Conservation (phyloP, 306 rosid genomes). For the Acacia acuminata region DNA sequence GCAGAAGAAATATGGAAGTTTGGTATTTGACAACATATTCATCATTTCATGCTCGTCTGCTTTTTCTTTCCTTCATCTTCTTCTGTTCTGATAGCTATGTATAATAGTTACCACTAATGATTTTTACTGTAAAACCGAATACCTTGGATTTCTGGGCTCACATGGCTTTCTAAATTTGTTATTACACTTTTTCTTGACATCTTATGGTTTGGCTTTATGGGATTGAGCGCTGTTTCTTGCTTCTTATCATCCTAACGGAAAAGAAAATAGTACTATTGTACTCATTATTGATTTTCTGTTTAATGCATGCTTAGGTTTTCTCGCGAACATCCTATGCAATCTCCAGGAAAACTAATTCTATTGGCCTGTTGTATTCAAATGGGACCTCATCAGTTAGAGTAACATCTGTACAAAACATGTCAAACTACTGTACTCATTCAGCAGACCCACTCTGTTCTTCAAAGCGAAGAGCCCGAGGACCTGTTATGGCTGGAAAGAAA, state of each 20-base stretch:
- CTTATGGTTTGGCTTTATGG: slow-evolving; percentile 4
- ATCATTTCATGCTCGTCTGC: not conserved
- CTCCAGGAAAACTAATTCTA: slow-evolving; percentile 51
- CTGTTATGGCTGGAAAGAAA: slow-evolving; percentile 88
- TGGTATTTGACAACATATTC: not conserved
- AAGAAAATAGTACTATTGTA: not conserved
- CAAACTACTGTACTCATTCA: slow-evolving; percentile 48
- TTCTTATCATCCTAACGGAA: not conserved
- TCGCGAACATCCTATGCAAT: slow-evolving; percentile 54
- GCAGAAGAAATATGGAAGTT: not conserved
- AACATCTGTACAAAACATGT: slow-evolving; percentile 38
- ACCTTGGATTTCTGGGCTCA: not conserved
- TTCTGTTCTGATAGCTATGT: slow-evolving; percentile 5
- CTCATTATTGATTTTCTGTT: slow-evolving; percentile 28
- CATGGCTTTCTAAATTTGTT: slow-evolving; percentile 5
- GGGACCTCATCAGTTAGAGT: slow-evolving; percentile 57
- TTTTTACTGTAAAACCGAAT: not conserved
- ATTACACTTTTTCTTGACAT: not conserved
- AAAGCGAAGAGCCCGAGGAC: slow-evolving; percentile 86
- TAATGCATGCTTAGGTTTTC: slow-evolving; percentile 53
- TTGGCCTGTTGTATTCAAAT: slow-evolving; percentile 45
- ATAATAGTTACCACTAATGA: not conserved
- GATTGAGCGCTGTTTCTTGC: not conserved
- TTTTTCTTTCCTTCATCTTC: slow-evolving; percentile 11
- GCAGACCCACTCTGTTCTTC: slow-evolving; percentile 57